These are phyloP conservation scores for Sphagnurus paluster DNA, from an alignment of 1,284 basidiomycete species.

Conservation along the genomic window DNA sequence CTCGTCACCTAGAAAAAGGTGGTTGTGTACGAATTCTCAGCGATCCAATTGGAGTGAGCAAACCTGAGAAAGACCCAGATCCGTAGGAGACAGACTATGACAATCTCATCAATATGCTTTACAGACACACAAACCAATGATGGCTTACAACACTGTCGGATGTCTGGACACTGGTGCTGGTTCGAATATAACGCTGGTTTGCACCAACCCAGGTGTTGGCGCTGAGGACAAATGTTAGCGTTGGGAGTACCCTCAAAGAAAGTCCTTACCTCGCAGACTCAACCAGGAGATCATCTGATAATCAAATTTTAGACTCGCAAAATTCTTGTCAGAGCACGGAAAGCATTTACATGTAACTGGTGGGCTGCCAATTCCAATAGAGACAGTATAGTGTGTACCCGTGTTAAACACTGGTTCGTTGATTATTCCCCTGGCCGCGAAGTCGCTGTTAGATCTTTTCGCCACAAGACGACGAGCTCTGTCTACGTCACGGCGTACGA, in stretches of 20 bases:
- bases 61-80: conserved; percentile 51
- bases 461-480: conserved; percentile 42
- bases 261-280: conserved; percentile 40
- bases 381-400: conserved; percentile 50
- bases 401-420: conserved; percentile 45
- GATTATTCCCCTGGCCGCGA: conserved; percentile 33
- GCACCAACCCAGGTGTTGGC: conserved; percentile 74
- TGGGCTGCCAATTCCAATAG: conserved; percentile 59
- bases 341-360: conserved; percentile 49
- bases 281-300: conserved; percentile 41
- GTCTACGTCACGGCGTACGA: conserved; percentile 56
- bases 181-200: conserved; percentile 41
- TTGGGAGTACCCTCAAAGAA: background rate
- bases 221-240: conserved; percentile 21
- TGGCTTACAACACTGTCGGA: conserved; percentile 41
- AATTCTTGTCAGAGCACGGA: background rate
- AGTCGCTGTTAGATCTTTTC: conserved; percentile 26
- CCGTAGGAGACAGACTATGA: conserved; percentile 51
- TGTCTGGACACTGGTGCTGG: conserved; percentile 47
- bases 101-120: background rate
- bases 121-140: background rate
- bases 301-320: conserved; percentile 9
- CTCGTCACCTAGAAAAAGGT: conserved; percentile 39
- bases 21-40: background rate
- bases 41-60: conserved; percentile 10